A percentile compares a stretch with the other conserved stretches of the same genome.
These are phyloP conservation scores for Aspergillus hortae DNA, from an alignment of 2,329 filamentous ascomycete genomes.

Conservation along the genomic window DNA sequence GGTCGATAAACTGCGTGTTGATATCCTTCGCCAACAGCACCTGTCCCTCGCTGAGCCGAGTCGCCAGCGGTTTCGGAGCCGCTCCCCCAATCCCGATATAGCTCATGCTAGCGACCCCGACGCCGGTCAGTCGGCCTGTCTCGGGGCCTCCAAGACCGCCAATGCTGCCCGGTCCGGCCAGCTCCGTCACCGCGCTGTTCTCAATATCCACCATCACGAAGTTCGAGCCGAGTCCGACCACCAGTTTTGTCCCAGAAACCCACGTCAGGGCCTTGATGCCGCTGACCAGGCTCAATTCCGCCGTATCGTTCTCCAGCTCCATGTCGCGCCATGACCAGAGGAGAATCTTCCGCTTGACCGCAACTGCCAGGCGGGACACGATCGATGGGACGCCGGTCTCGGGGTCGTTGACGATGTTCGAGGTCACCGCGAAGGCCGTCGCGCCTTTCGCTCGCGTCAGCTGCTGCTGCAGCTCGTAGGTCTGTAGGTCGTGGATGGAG, in stretches of 20 bases:
- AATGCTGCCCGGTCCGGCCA: constrained; percentile 71
- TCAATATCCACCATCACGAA: constrained; percentile 87
- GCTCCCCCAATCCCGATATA: constrained; percentile 94
- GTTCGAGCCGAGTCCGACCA: constrained; percentile 86
- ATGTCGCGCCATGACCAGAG: constrained; percentile 97
- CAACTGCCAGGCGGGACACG: constrained; percentile 85
- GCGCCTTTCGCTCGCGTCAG: constrained; percentile 83
- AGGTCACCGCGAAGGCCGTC: constrained; percentile 85
- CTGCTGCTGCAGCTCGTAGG: constrained; percentile 76
- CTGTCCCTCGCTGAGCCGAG: constrained; percentile 76
- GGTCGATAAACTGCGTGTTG: constrained; percentile 87
- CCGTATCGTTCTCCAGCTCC: constrained; percentile 70
- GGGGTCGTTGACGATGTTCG: constrained; percentile 88
- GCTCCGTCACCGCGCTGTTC: constrained; percentile 69
- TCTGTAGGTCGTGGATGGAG: constrained; percentile 83
- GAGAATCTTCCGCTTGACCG: constrained; percentile 83
- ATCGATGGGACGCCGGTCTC: constrained; percentile 87
- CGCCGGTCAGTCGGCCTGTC: constrained; percentile 73
- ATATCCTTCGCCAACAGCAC: constrained; percentile 96
- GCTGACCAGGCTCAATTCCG: constrained; percentile 76
- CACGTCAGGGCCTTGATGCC: constrained; percentile 86
- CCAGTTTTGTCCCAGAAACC: constrained; percentile 79
- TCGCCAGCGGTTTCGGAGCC: constrained; percentile 84
- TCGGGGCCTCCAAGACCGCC: constrained; percentile 63
- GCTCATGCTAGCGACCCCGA: constrained; percentile 83